Conservation (phyloP, 1,284 basidiomycete genomes). For the Sphagnurus paluster region DNA sequence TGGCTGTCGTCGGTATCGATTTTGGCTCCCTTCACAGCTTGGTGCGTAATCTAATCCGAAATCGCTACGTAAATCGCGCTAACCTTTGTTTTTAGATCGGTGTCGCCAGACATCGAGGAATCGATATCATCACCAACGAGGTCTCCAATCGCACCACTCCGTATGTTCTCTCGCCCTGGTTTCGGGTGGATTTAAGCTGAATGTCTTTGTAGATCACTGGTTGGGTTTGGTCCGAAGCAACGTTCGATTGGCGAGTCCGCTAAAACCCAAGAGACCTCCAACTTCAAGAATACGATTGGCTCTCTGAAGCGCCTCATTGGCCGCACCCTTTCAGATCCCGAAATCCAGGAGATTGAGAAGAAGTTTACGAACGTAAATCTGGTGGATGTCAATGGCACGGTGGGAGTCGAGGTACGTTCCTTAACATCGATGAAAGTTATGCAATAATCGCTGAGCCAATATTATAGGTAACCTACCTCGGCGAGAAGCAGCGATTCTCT, state of each 20-base stretch:
- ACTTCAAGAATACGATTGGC: conserved; percentile 95
- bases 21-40: conserved; percentile 88
- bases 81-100: conserved; percentile 64
- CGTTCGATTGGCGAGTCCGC: conserved; percentile 89
- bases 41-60: conserved; percentile 39
- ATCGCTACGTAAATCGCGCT: conserved; percentile 10
- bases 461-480: conserved; percentile 80
- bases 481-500: conserved; percentile 76
- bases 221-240: conserved; percentile 89
- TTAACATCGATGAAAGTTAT: background rate
- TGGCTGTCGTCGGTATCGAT: conserved; percentile 92
- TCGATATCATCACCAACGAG: conserved; percentile 95
- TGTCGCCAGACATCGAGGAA: conserved; percentile 89
- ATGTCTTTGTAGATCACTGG: conserved; percentile 66
- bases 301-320: conserved; percentile 88
- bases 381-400: conserved; percentile 77
- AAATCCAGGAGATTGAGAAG: conserved; percentile 81
- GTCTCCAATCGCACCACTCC: conserved; percentile 94
- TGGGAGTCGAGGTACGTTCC: conserved; percentile 77
- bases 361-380: conserved; percentile 87
- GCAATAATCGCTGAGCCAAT: background rate
- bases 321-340: conserved; percentile 72
- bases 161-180: conserved; percentile 45
- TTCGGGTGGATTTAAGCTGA: background rate
- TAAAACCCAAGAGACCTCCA: conserved; percentile 96